A percentile compares a stretch with the other conserved stretches of the same genome.
Evolutionary conservation across 305 asterid genomes (phyloP).

Genomic region (Salvia sclarea): DNA sequence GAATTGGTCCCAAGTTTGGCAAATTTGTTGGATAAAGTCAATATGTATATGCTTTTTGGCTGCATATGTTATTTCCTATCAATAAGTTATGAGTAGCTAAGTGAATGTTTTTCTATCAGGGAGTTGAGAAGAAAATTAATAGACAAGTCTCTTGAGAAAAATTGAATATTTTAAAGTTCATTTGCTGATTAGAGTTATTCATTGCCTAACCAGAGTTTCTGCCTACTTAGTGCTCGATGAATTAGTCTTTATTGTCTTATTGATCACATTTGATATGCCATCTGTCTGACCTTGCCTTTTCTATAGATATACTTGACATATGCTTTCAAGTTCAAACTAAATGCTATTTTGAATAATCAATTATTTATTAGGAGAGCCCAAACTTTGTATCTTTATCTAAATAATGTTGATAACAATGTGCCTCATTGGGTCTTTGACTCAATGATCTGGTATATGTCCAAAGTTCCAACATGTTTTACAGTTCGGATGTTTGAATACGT

Average conservation of each 20-base stretch:
- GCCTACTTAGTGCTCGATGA: not conserved
- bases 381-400: not conserved
- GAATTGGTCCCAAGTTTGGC: not conserved
- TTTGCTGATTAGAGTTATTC: not conserved
- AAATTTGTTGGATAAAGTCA: slow-evolving; percentile 9
- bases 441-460: slow-evolving; percentile 2
- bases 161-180: not conserved
- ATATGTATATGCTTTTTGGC: slow-evolving; percentile 9
- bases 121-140: slow-evolving; percentile 3
- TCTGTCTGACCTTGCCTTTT: not conserved
- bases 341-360: slow-evolving; percentile 5
- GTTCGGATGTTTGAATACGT: not conserved
- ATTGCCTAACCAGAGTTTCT: not conserved
- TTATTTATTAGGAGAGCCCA: not conserved
- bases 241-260: not conserved
- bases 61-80: not conserved
- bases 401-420: not conserved
- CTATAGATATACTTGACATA: not conserved
- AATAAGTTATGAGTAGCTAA: slow-evolving; percentile 15
- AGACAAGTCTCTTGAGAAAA: not conserved
- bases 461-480: slow-evolving; percentile 7
- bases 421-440: not conserved
- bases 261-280: too few relatives aligned
- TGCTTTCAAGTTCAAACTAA: not conserved
- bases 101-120: not conserved